Evolutionary conservation across 2,329 filamentous ascomycete species (phyloP), one percentile per base, ranked within the genome.

Genomic region (Amauroascus niger): DNA sequence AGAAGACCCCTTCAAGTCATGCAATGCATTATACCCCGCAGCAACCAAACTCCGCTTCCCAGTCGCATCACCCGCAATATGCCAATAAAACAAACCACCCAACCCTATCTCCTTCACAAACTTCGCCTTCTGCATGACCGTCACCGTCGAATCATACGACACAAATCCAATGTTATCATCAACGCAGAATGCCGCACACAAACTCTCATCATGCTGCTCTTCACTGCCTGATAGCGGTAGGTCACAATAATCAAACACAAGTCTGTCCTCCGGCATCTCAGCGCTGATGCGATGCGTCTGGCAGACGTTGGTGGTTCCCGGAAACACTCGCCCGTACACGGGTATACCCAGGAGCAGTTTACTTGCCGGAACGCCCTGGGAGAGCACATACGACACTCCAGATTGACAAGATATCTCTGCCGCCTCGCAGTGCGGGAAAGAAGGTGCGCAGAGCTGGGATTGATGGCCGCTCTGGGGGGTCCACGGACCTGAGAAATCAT

Each of bases 11-110:
- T 47, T 69, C 63, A 72, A 66, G 26, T 71, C 69, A 61, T 75
- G 73, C 57, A 84, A 64, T 1, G 75, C 77, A 54, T 77, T 70
- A 61, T 77, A 82, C 3, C 82, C 82, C 30, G 80, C 78, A 51
- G 75, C 75, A 22, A 85, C 77, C 56, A 86, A 63, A 63, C 82
- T 85, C 59, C 77, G 70, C 7, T 67, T 60, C 1, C 74, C 78
- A 39, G 28, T 16, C 6, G 79, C 77, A 71, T 93, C 87, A 2
- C 79, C 81, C 13, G 84, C 83, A n/a, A 82, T 85, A 51, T 84
- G 82, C 84, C 85, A 90, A 68, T 90, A 93, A 67, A 89, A 91
- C 7, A 93, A 69, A 0, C 87, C 87, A 26, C 83, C 87, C 16
- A 93, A 72, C 26, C 79, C 78, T 61, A 84, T 83, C 61, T 85